Evolutionary conservation across 371 early-diverging fungal species (phyloP).

Genomic region (Rhizopus delemar): DNA sequence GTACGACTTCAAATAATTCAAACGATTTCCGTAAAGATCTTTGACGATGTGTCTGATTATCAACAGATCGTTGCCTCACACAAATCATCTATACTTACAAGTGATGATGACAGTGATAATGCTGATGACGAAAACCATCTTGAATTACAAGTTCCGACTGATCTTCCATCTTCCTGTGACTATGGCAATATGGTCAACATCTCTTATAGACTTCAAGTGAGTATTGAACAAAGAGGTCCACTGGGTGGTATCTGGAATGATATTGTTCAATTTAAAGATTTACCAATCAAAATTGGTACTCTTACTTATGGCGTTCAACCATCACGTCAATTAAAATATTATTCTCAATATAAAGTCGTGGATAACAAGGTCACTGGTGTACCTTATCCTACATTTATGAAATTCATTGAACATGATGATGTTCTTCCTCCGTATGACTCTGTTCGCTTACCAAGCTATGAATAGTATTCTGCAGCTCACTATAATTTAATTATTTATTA

Average conservation of each 20-base stretch:
- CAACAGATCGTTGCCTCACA: neutral
- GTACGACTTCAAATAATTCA: conserved; percentile 17
- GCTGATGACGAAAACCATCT: conserved; percentile 13
- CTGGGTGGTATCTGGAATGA: conserved; percentile 26
- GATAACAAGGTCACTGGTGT: neutral
- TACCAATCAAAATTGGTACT: conserved; percentile 36
- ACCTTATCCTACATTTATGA: conserved; percentile 31
- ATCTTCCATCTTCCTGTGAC: conserved; percentile 11
- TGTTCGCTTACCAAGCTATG: conserved; percentile 65
- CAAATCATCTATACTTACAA: conserved; percentile 7
- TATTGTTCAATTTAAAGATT: conserved; percentile 7
- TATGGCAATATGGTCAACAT: conserved; percentile 18
- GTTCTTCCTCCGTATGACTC: conserved; percentile 35
- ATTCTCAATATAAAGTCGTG: conserved; percentile 9
- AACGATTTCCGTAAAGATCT: neutral
- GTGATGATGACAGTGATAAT: neutral
- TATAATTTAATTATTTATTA: too few relatives aligned
- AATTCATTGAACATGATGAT: conserved; percentile 35
- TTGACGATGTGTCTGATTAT: conserved; percentile 8
- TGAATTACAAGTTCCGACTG: conserved; percentile 12
- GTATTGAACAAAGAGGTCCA: conserved; percentile 20
- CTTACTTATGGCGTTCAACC: conserved; percentile 36
- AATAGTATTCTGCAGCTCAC: neutral
- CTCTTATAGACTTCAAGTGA: conserved; percentile 13
- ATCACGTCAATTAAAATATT: conserved; percentile 28